phyloP scores from a whole-genome alignment of 371 early-diverging fungal genomes.

The Mucor mucedo region DNA sequence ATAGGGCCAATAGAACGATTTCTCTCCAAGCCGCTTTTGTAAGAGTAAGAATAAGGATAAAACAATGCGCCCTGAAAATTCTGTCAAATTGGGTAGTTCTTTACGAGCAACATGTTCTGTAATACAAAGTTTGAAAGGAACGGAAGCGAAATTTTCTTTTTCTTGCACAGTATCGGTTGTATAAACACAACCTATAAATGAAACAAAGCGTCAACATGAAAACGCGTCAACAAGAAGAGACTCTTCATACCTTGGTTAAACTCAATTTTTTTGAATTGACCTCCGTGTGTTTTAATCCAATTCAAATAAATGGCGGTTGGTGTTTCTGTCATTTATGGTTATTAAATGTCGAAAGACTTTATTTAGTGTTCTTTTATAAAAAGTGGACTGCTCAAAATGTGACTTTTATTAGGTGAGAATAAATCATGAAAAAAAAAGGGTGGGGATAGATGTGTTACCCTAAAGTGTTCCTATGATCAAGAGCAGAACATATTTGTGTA shows the following conservation, averaged over 20 bases:
- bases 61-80: constrained; percentile 43
- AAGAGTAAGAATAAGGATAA: constrained; percentile 46
- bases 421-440: constrained; percentile 1
- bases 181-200: constrained; percentile 45
- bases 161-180: constrained; percentile 33
- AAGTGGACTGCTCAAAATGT: not conserved
- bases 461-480: not conserved
- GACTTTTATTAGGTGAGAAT: constrained; percentile 3
- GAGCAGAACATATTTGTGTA: not conserved
- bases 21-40: constrained; percentile 36
- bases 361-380: not conserved
- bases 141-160: constrained; percentile 39
- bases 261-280: constrained; percentile 42
- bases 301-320: constrained; percentile 23
- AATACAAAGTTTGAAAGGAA: constrained; percentile 51
- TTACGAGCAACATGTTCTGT: constrained; percentile 52
- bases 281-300: constrained; percentile 53
- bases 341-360: not conserved
- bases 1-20: constrained; percentile 58
- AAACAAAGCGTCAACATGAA: not conserved
- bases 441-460: constrained; percentile 4
- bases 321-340: constrained; percentile 11
- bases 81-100: constrained; percentile 32
- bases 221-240: constrained; percentile 1
- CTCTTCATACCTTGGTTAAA: constrained; percentile 39